phyloP scores from a whole-genome alignment of 2,329 filamentous ascomycete species.

The Seiridium cupressi region DNA sequence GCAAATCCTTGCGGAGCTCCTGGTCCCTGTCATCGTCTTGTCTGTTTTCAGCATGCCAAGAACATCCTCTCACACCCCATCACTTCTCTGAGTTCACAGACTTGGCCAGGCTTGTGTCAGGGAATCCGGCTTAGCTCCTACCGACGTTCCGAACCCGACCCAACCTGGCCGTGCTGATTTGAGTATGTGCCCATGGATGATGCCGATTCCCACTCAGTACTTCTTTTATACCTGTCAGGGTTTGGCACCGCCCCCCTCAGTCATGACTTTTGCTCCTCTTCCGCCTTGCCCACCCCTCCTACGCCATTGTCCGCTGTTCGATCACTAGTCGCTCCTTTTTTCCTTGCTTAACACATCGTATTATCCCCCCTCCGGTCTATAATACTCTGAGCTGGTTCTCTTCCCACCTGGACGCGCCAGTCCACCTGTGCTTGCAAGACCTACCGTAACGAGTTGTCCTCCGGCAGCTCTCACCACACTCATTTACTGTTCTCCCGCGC shows the following conservation, averaged over 20 bases:
- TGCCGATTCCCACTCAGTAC: conserved; percentile 39
- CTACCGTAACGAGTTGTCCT: conserved; percentile 40
- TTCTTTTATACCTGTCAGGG: conserved; percentile 51
- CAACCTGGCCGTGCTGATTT: conserved; percentile 41
- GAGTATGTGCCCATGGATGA: conserved; percentile 35
- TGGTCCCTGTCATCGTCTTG: conserved; percentile 26
- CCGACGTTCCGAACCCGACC: conserved; percentile 48
- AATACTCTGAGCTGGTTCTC: conserved; percentile 57
- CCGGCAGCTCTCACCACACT: conserved; percentile 41
- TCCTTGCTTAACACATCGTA: conserved; percentile 31
- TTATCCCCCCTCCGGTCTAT: conserved; percentile 41
- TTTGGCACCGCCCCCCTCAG: conserved; percentile 47
- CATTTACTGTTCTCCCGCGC: conserved; percentile 23
- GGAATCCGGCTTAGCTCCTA: conserved; percentile 49
- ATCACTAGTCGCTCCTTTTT: conserved; percentile 52
- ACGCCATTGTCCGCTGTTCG: conserved; percentile 30
- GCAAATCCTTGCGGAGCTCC: conserved; percentile 33
- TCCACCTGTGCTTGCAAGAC: conserved; percentile 31
- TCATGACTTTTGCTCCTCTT: conserved; percentile 37
- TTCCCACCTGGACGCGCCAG: conserved; percentile 39
- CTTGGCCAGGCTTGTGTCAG: conserved; percentile 42
- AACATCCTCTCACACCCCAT: conserved; percentile 32
- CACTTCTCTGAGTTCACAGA: conserved; percentile 26
- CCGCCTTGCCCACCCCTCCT: conserved; percentile 43
- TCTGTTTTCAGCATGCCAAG: conserved; percentile 37